These are phyloP conservation scores for Sarcocystis neurona DNA, from an alignment of 169 alveolate species.

Conservation along the genomic window DNA sequence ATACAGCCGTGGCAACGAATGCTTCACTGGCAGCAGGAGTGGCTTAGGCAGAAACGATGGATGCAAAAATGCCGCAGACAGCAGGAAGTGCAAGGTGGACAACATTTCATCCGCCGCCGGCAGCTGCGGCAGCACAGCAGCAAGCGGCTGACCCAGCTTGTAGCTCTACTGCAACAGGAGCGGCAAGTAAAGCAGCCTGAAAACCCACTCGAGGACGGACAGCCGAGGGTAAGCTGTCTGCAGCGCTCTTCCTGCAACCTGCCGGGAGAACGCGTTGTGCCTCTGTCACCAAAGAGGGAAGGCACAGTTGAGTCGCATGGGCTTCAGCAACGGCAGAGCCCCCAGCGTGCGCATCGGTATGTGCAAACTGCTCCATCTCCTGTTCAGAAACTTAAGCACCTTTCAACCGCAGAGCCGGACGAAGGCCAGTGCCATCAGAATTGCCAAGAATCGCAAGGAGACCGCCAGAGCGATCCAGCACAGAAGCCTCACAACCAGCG, in stretches of 20 bases:
- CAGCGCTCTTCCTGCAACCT: background rate
- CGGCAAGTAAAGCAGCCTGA: background rate
- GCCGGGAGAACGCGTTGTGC: too few species aligned
- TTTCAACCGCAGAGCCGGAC: too few species aligned
- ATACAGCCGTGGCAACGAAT: constrained; percentile 28
- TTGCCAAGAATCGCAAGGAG: too few species aligned
- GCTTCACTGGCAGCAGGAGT: constrained; percentile 30
- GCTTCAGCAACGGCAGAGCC: too few species aligned
- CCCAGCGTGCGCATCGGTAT: too few species aligned
- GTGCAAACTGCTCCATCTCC: too few species aligned
- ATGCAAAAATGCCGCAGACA: background rate
- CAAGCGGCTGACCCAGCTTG: background rate
- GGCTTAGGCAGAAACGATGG: constrained; percentile 15
- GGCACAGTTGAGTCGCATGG: too few species aligned
- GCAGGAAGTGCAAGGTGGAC: background rate
- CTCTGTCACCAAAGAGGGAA: too few species aligned
- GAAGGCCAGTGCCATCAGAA: too few species aligned
- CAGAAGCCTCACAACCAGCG: too few species aligned
- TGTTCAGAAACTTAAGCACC: too few species aligned
- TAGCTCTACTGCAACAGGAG: background rate
- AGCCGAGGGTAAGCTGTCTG: background rate
- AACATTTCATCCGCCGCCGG: background rate
- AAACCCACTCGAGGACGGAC: background rate
- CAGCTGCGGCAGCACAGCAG: background rate
- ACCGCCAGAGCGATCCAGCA: too few species aligned